Conservation (phyloP, 805 yeast genomes). For the Saccharomycopsis fodiens region DNA sequence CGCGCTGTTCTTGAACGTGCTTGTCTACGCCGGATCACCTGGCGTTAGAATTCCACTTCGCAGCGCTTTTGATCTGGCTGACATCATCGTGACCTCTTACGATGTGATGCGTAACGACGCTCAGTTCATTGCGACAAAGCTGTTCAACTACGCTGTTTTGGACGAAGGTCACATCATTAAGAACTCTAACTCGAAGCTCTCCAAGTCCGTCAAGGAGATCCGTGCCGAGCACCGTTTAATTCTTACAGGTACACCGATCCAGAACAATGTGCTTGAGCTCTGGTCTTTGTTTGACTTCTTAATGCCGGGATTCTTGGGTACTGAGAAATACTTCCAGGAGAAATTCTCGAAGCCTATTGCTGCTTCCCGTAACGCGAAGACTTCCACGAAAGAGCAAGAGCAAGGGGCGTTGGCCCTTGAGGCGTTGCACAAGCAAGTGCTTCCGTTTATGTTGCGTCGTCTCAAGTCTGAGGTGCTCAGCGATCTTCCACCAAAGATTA, state of each 20-base stretch:
- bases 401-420: constrained; percentile 95
- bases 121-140: constrained; percentile 47
- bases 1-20: constrained; percentile 75
- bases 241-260: constrained; percentile 96
- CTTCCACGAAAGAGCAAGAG: constrained; percentile 89
- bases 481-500: constrained; percentile 96
- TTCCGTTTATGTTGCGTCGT: constrained; percentile 94
- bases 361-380: constrained; percentile 82
- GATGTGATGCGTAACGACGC: constrained; percentile 94
- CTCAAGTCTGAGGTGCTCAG: constrained; percentile 92
- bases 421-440: constrained; percentile 90
- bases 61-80: constrained; percentile 46
- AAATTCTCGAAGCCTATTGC: constrained; percentile 97
- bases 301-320: constrained; percentile 98
- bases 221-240: constrained; percentile 85
- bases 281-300: constrained; percentile 97
- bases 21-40: constrained; percentile 94
- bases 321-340: constrained; percentile 89
- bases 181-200: constrained; percentile 79
- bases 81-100: constrained; percentile 88
- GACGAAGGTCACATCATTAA: constrained; percentile 98
- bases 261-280: constrained; percentile 89
- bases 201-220: constrained; percentile 78
- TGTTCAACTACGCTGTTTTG: constrained; percentile 88
- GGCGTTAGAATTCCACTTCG: constrained; percentile 53